Base-by-base conservation (phyloP, 169 alveolate genomes). In the Eimeria sp. region DNA sequence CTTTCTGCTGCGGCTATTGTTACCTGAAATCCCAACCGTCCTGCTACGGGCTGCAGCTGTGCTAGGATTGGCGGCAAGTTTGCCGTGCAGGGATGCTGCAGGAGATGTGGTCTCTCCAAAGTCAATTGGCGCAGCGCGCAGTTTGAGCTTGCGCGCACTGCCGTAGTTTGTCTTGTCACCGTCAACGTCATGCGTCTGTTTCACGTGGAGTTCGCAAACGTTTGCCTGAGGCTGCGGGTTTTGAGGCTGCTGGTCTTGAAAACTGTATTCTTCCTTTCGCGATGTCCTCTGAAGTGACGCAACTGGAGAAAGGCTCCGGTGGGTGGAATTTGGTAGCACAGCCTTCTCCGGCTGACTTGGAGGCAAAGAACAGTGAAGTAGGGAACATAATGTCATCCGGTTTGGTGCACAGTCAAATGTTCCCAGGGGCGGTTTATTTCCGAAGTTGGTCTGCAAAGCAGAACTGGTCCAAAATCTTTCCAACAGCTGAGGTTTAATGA, bases 381-480 rank as follows among this genome's bases (percentile, higher is more conserved):
- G 58, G n/a, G 90, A 83, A 27, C 40, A 58, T 23, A 83, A 40
- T 37, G 76, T 58, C 72, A 62, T 58, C 56, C 90, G 90, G 60
- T 20, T 56, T 8, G 68, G 90, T 14, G 52, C 74, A n/a, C 90
- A 56, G 71, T 56, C 74, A 20, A 83, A 58, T 54, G 76, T n/a
- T n/a, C 77, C 77, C 33, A 62, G 56, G 10, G 56, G 14, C 6
- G 33, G 0, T 16, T 23, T 37, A 11, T 58, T 83, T 58, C 56
- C 77, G 6, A 62, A 40, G 27, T 14, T 58, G 37, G 58, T 25
- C 33, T 27, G 72, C 58, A 54, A 27, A 58, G 60, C 74, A 58
- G 90, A 33, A 40, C 77, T 25, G 18, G 76, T 23, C 76, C 74
- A 58, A 40, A 52, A 18, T 37, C 33, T 83, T 43, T 58, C 90